A percentile compares a stretch with the other conserved stretches of the same genome.
These are phyloP conservation scores for Citrus reticulata DNA, from an alignment of 345 rosid genomes.

Conservation along the genomic window DNA sequence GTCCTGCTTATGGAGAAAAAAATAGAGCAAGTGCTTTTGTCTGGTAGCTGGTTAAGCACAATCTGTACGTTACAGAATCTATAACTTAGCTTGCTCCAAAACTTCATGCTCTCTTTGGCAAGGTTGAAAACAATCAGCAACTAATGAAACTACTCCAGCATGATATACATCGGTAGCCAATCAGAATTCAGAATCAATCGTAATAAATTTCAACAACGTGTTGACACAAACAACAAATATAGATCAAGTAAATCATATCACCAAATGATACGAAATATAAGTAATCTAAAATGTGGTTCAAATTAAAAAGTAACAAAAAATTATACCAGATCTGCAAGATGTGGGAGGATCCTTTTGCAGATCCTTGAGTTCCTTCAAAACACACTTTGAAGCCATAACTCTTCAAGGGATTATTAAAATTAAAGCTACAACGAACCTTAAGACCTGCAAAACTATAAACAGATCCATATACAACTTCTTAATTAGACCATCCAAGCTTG, in stretches of 20 bases:
- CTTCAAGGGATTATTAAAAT: neutral
- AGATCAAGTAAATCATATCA: neutral
- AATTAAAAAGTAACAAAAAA: neutral
- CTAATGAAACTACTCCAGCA: neutral
- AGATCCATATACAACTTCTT: neutral
- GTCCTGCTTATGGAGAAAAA: too few relatives aligned
- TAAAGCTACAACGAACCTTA: neutral
- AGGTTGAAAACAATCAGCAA: neutral
- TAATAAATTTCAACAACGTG: neutral
- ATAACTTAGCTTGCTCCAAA: too few relatives aligned
- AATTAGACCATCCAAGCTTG: neutral
- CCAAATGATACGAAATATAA: neutral
- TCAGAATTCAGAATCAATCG: neutral
- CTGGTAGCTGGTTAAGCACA: too few relatives aligned
- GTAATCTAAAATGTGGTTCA: neutral
- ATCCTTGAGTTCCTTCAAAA: slow-evolving; percentile 46
- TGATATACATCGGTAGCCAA: neutral
- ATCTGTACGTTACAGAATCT: too few relatives aligned
- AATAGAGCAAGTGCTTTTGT: too few relatives aligned
- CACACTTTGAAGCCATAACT: slow-evolving; percentile 40
- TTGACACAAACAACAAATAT: neutral
- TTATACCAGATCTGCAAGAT: slow-evolving; percentile 43
- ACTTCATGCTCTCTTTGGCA: neutral
- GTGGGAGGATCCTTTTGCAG: slow-evolving; percentile 46
- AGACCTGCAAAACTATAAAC: neutral